A percentile compares a stretch with the other conserved stretches of the same genome.
phyloP scores from a whole-genome alignment of 768 basidiomycete genomes.

The Galerina sulciceps region DNA sequence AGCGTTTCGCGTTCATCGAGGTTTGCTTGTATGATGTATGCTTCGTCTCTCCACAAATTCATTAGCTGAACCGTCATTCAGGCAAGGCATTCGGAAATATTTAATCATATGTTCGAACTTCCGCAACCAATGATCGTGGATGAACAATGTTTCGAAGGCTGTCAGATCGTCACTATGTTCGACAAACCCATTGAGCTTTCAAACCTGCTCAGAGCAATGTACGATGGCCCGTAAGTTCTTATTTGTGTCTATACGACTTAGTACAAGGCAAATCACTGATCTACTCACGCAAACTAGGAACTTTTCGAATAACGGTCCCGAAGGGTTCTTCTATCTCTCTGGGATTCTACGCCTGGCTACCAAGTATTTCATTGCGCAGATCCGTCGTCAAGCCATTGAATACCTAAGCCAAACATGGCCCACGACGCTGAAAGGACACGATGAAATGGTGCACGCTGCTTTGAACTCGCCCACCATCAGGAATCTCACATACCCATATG shows the following conservation, averaged over 20 bases:
- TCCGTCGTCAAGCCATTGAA: constrained; percentile 55
- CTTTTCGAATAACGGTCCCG: constrained; percentile 41
- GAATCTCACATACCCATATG: constrained; percentile 58
- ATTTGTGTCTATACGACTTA: not conserved
- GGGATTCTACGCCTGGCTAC: constrained; percentile 61
- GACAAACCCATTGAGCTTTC: constrained; percentile 54
- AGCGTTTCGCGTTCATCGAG: constrained; percentile 59
- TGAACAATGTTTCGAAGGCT: constrained; percentile 45
- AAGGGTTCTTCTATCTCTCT: constrained; percentile 61
- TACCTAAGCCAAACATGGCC: constrained; percentile 56
- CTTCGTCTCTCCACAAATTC: not conserved
- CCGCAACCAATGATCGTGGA: constrained; percentile 39
- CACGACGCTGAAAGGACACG: constrained; percentile 57
- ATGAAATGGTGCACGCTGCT: constrained; percentile 57
- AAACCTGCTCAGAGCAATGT: constrained; percentile 54
- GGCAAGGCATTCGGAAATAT: constrained; percentile 60
- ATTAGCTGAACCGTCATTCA: constrained; percentile 21
- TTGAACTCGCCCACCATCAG: constrained; percentile 42
- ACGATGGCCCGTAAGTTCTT: constrained; percentile 57
- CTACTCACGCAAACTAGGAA: constrained; percentile 25
- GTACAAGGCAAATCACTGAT: not conserved
- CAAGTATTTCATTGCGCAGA: constrained; percentile 59
- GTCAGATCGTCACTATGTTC: constrained; percentile 56
- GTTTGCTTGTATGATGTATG: constrained; percentile 38
- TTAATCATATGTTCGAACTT: constrained; percentile 57